Percentiles rank a stretch among this genome's conserved stretches.
Conservation (phyloP, 2,329 filamentous ascomycete genomes). For the Corinectria fuckeliana region DNA sequence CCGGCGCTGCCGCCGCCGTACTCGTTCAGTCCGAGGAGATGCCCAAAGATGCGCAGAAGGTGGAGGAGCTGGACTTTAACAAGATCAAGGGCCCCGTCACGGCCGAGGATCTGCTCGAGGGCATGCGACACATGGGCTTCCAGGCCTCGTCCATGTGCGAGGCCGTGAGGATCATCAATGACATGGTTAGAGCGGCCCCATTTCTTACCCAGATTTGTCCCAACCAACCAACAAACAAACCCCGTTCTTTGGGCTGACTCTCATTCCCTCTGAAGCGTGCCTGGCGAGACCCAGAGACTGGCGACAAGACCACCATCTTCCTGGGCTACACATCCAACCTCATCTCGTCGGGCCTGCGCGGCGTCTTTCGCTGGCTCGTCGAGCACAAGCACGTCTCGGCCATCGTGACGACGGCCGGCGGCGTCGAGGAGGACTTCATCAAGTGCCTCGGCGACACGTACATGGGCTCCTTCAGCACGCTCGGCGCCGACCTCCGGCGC, state of each 20-base stretch:
- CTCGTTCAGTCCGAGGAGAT: constrained; percentile 84
- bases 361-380: constrained; percentile 90
- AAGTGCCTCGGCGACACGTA: constrained; percentile 97
- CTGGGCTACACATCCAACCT: constrained; percentile 97
- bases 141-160: constrained; percentile 77
- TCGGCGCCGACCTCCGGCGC: constrained; percentile 77
- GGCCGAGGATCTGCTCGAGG: constrained; percentile 80
- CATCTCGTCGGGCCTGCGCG: constrained; percentile 92
- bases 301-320: constrained; percentile 87
- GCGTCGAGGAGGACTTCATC: constrained; percentile 97
- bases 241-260: constrained; percentile 7
- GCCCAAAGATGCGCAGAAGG: constrained; percentile 77
- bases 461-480: constrained; percentile 81
- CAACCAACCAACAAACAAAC: background rate
- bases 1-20: constrained; percentile 77
- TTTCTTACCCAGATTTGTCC: no score
- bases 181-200: constrained; percentile 87
- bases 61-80: constrained; percentile 93
- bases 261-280: constrained; percentile 58
- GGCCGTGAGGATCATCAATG: constrained; percentile 89
- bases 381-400: constrained; percentile 91
- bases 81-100: constrained; percentile 79
- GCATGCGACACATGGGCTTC: constrained; percentile 86
- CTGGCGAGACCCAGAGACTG: constrained; percentile 82
- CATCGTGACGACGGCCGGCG: constrained; percentile 94